Evolutionary conservation across 331 rosid genomes (phyloP).

Genomic region (Malus hybrid): DNA sequence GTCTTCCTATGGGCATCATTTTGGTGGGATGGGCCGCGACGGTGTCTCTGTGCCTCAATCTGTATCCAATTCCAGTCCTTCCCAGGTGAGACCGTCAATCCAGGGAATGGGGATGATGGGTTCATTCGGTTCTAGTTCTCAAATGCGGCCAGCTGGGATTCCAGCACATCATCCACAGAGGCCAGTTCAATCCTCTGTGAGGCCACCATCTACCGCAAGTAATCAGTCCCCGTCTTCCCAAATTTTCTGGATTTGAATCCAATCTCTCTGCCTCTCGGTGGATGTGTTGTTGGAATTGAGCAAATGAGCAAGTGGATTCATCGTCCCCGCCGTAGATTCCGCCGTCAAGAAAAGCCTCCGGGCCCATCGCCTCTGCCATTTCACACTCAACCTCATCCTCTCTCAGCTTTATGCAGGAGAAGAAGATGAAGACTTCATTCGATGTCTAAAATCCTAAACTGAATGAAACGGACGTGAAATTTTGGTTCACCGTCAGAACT

Average conservation of each 20-base stretch:
- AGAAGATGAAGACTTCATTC: too few relatives aligned
- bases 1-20: conserved; percentile 67
- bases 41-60: conserved; percentile 43
- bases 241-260: background rate
- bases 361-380: conserved; percentile 22
- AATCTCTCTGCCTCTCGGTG: background rate
- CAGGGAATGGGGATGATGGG: conserved; percentile 80
- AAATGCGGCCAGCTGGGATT: conserved; percentile 62
- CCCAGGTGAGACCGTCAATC: conserved; percentile 65
- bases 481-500: too few relatives aligned
- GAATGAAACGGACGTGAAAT: too few relatives aligned
- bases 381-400: conserved; percentile 42
- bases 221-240: conserved; percentile 58
- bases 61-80: conserved; percentile 35
- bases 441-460: too few relatives aligned
- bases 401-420: too few relatives aligned
- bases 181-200: conserved; percentile 62
- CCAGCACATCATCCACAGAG: conserved; percentile 54
- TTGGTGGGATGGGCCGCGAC: conserved; percentile 65
- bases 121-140: conserved; percentile 57
- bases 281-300: background rate
- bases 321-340: conserved; percentile 40
- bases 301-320: conserved; percentile 76
- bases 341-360: conserved; percentile 42
- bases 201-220: conserved; percentile 55